These are phyloP conservation scores for Gossypium herbaceum DNA, from an alignment of 345 rosid genomes.

Conservation along the genomic window DNA sequence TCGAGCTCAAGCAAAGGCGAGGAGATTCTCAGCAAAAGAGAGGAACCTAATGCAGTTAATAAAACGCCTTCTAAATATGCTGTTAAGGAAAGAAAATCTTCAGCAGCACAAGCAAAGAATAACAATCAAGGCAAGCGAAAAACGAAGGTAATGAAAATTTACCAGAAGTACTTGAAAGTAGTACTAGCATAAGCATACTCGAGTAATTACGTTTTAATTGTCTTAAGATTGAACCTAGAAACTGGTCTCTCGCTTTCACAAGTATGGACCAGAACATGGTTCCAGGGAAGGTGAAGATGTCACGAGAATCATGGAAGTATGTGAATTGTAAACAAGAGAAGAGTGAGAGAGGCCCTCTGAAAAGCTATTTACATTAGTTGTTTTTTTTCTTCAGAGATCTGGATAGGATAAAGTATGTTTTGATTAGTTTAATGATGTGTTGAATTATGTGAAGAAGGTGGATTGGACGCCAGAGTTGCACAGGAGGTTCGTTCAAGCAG, in stretches of 20 bases:
- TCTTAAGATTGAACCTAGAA: too few species aligned
- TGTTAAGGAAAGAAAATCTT: slow-evolving; percentile 50
- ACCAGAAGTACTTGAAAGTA: neutral
- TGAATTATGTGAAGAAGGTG: slow-evolving; percentile 64
- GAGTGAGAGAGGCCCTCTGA: slow-evolving; percentile 2
- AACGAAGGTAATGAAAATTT: slow-evolving; percentile 37
- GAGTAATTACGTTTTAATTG: neutral
- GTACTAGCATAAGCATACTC: neutral
- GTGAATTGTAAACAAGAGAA: slow-evolving; percentile 4
- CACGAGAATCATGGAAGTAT: slow-evolving; percentile 25
- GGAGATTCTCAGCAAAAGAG: slow-evolving; percentile 2
- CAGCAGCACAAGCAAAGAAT: slow-evolving; percentile 32
- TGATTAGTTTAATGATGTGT: neutral
- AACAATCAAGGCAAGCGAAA: slow-evolving; percentile 53
- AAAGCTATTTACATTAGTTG: neutral
- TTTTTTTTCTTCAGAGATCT: neutral
- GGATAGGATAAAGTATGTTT: neutral
- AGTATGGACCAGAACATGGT: slow-evolving; percentile 6
- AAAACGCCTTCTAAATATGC: slow-evolving; percentile 35
- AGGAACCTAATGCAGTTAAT: slow-evolving; percentile 25
- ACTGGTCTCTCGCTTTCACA: neutral
- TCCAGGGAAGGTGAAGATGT: slow-evolving; percentile 12
- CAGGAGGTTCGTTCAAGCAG: slow-evolving; percentile 87
- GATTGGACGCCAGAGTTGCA: slow-evolving; percentile 98
- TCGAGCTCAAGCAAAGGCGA: neutral